Evolutionary conservation across 2,329 filamentous ascomycete species (phyloP), one percentile per base, ranked within the genome.

Genomic region (Botrytis porri): DNA sequence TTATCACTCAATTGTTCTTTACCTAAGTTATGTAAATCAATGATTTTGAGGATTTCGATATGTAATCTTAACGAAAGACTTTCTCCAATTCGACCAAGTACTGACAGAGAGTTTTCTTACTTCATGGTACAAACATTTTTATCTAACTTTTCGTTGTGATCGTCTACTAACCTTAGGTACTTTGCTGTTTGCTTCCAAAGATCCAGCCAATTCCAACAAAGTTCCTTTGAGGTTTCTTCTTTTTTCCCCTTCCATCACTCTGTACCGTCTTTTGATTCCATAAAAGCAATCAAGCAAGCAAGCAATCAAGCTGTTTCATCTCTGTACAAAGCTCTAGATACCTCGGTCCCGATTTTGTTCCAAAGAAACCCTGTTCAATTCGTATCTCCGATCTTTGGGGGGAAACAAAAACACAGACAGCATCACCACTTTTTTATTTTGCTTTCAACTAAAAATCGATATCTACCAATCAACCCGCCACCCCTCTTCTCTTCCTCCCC

Each of bases 391-490:
- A 37, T 51, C 63, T 51, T 48, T 10, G 22, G 25, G 18, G 18
- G 29, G 25, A 62, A 39, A 65, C 51, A 62, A 59, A 69, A 37
- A 69, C n/a, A 57, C 37, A 66, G 64, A 57, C 37, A 66, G 64
- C 48, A 32, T 57, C 48, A 57, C 48, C 65, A 69, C 48, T 69
- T 69, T 69, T 67, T 69, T 69, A 41, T 59, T 69, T 69, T 69
- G 37, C 48, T 57, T 41, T 43, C 65, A 59, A 43, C 51, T 32
- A 57, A 41, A n/a, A 41, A 32, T 51, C 65, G 18, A 69, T 69
- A 69, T 41, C 65, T 32, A 43, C 65, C 65, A 69, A 69, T 69
- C 65, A 32, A 57, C 35, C 51, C 48, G 35, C 65, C 48, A 69
- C 35, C 64, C 22, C 32, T 35, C 63, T n/a, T 35, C 22, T n/a